Conservation (phyloP, 345 rosid genomes). For the Viola odorata region DNA sequence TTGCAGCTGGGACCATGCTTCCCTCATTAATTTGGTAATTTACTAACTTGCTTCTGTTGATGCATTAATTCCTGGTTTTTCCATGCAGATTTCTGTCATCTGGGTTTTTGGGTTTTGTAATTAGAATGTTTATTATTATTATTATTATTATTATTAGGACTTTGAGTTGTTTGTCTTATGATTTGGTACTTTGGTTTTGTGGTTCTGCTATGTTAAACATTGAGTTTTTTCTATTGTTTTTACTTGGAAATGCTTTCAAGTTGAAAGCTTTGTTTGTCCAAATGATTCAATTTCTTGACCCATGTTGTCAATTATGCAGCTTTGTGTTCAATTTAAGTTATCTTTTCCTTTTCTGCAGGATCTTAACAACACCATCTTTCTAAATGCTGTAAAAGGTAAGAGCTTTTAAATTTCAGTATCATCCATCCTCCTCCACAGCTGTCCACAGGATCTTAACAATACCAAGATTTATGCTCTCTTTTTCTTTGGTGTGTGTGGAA, state of each 20-base stretch:
- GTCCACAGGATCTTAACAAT: too few relatives aligned
- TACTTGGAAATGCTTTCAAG: neutral
- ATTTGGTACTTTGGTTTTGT: neutral
- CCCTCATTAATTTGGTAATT: conserved; percentile 81
- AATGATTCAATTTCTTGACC: neutral
- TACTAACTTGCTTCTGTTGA: too few relatives aligned
- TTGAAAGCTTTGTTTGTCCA: neutral
- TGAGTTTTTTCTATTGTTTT: neutral
- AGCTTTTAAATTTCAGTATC: neutral
- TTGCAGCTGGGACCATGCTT: conserved; percentile 83
- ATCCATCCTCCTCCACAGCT: neutral
- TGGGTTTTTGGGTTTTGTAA: neutral
- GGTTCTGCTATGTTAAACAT: neutral
- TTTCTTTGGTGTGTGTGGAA: too few relatives aligned
- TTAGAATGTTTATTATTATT: neutral
- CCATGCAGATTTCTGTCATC: too few relatives aligned
- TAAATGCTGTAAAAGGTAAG: conserved; percentile 56
- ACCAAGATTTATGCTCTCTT: too few relatives aligned
- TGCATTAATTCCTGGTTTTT: too few relatives aligned
- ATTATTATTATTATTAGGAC: too few relatives aligned
- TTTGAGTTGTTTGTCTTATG: neutral
- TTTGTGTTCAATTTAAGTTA: neutral
- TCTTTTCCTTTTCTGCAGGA: conserved; percentile 41
- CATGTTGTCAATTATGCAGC: neutral
- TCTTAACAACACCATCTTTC: conserved; percentile 39